Conservation (phyloP, 2,329 filamentous ascomycete genomes). For the Verticillium alfalfae region DNA sequence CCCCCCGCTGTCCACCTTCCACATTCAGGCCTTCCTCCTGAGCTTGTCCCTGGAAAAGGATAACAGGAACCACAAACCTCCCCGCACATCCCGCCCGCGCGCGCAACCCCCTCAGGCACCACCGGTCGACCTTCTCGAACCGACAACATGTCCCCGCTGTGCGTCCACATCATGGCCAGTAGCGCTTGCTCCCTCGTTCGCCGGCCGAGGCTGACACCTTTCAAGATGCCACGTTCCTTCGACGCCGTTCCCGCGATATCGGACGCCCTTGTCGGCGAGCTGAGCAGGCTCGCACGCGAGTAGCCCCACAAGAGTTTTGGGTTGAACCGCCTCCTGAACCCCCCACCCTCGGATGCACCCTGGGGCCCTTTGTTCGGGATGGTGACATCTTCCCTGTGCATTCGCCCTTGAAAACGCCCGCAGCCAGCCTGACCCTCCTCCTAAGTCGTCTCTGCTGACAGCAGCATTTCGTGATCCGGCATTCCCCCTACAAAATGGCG, state of each 20-base stretch:
- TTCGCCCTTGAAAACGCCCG: background rate
- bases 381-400: background rate
- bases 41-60: conserved; percentile 2
- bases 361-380: background rate
- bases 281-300: no score
- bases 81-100: conserved; percentile 1
- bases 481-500: background rate
- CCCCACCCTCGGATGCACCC: background rate
- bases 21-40: conserved; percentile 1
- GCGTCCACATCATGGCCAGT: background rate
- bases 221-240: background rate
- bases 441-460: background rate
- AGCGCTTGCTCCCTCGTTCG: background rate
- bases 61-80: background rate
- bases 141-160: background rate
- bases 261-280: background rate
- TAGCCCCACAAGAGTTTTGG: background rate
- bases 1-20: conserved; percentile 1
- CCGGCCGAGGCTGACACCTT: background rate
- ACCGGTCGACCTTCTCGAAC: background rate
- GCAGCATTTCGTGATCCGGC: background rate
- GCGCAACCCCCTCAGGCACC: background rate
- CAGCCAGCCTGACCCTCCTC: background rate
- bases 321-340: background rate
- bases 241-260: background rate